Evolutionary conservation across 441 rosid genomes (phyloP).

Genomic region (Arabidopsis lyrata): DNA sequence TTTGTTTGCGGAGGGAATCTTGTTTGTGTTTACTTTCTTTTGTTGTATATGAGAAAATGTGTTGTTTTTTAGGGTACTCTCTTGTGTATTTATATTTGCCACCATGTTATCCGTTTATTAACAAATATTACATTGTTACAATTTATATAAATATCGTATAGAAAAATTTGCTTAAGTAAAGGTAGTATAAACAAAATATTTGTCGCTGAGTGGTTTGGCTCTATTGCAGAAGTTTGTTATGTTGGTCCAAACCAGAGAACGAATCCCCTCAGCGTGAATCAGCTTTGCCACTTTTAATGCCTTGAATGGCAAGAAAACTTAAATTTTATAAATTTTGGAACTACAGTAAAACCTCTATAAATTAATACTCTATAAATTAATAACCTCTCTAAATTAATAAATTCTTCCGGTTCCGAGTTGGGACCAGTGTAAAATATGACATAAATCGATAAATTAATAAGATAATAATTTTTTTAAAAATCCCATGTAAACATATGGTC

Average conservation of each 20-base stretch:
- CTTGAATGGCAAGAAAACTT: too few species aligned
- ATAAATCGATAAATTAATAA: too few species aligned
- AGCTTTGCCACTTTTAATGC: too few species aligned
- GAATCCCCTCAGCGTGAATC: too few species aligned
- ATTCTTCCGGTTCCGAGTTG: too few species aligned
- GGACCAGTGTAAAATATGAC: too few species aligned
- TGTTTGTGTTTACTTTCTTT: constrained; percentile 26
- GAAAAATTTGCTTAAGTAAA: background rate
- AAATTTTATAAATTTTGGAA: too few species aligned
- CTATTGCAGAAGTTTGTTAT: background rate
- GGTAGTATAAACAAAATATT: background rate
- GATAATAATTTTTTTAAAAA: too few species aligned
- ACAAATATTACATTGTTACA: background rate
- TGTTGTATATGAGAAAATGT: constrained; percentile 23
- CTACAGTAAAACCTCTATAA: too few species aligned
- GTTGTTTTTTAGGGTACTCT: background rate
- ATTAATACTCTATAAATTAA: too few species aligned
- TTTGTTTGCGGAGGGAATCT: constrained; percentile 18
- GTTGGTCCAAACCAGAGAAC: background rate
- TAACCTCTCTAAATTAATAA: too few species aligned
- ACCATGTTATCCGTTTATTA: background rate
- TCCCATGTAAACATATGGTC: too few species aligned
- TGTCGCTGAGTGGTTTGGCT: background rate
- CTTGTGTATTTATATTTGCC: constrained; percentile 12
- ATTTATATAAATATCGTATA: background rate